A percentile compares a stretch with the other conserved stretches of the same genome.
These are phyloP conservation scores for Daedaleopsis sinensis DNA, from an alignment of 768 basidiomycete genomes.

Conservation along the genomic window DNA sequence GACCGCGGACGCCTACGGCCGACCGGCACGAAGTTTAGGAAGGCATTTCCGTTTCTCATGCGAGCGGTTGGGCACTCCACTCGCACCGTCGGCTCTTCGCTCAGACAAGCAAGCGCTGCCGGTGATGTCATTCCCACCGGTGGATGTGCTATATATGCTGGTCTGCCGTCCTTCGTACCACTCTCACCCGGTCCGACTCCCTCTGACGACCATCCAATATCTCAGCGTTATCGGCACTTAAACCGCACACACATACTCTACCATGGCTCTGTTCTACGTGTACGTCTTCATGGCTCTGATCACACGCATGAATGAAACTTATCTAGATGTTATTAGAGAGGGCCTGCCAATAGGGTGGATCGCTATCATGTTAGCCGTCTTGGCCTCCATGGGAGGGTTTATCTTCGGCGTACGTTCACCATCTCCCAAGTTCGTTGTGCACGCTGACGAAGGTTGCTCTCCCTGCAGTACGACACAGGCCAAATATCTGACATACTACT, in stretches of 20 bases:
- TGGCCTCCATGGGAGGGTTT: conserved; percentile 71
- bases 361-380: conserved; percentile 64
- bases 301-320: neutral
- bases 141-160: conserved; percentile 12
- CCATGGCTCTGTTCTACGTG: conserved; percentile 36
- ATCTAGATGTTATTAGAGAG: conserved; percentile 37
- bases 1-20: neutral
- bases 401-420: conserved; percentile 30
- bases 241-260: neutral
- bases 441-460: neutral
- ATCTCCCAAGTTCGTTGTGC: conserved; percentile 4
- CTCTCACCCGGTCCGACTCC: neutral
- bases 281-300: conserved; percentile 12
- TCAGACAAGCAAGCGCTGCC: conserved; percentile 9
- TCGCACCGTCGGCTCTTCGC: neutral
- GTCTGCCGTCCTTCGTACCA: neutral
- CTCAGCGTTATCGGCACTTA: neutral
- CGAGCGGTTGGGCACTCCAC: conserved; percentile 9
- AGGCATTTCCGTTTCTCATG: neutral
- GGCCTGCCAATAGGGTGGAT: conserved; percentile 64
- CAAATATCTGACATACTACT: conserved; percentile 78
- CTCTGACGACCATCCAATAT: neutral
- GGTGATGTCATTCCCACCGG: conserved; percentile 18
- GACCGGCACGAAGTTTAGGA: too few relatives aligned
- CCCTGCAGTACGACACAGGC: conserved; percentile 62